Evolutionary conservation across 345 rosid genomes (phyloP), one percentile per base, ranked within the genome.

Genomic region (Gossypium thurberi): DNA sequence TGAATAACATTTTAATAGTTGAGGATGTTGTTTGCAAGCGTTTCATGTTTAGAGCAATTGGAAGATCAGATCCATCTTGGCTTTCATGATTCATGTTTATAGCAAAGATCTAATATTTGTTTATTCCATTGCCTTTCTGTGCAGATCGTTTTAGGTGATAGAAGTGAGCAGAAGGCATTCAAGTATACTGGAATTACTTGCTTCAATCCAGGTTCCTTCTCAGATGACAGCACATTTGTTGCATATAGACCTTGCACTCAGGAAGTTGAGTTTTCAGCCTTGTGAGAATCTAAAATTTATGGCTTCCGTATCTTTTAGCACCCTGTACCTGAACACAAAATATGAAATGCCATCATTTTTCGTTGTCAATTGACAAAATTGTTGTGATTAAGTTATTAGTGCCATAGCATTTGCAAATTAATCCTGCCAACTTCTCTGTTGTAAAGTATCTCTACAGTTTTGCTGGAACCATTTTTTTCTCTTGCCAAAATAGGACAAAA

Each of bases 131-230:
- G 46, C 55, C 33, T 33, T 37, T 60, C 75, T 14, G 25, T 62
- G 62, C 97, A 94, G 98, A 90, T 90, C 69, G 87, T 94, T 75
- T 76, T 92, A 78, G 92, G 89, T 10, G 98, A 94, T 84, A 85
- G 64, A 76, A 86, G 98, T 69, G 91, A 86, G 81, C 97, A 89
- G 84, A 91, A 87, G 84, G 94, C 86, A 25, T 89, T 88, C 87
- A 84, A 86, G 69, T 88, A 82, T 82, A 82, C 89, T 0, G 96
- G 91, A 78, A 88, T 85, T 51, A 93, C 96, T 57, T 95, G 97
- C 79, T 91, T 92, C 74, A 92, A 95, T 85, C 96, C 96, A 21
- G 98, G 94, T 64, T 90, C 98, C 46, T 95, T 93, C 82, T 81
- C 96, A 66, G 79, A 66, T 1, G 94, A 91, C 66, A 81, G 83